phyloP scores from a whole-genome alignment of 2,329 filamentous ascomycete genomes.

The Xylaria sp. region DNA sequence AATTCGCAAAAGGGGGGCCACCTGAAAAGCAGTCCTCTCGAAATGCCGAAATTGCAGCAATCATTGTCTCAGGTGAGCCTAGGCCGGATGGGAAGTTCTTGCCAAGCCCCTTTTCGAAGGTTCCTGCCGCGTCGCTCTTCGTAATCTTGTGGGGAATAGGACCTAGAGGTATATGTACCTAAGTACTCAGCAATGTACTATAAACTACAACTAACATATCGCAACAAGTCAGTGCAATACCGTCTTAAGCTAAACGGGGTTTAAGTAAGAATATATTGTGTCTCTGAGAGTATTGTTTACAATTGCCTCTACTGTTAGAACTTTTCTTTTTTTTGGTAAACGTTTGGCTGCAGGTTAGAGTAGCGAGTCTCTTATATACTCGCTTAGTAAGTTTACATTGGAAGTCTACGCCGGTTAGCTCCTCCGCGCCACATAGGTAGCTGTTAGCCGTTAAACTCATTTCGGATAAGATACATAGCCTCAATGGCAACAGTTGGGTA shows the following conservation, averaged over 20 bases:
- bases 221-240: too few relatives aligned
- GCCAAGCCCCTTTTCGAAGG: constrained; percentile 36
- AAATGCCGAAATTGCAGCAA: constrained; percentile 47
- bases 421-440: too few relatives aligned
- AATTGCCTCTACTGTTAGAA: too few relatives aligned
- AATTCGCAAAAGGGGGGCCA: constrained; percentile 30
- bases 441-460: too few relatives aligned
- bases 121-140: constrained; percentile 22
- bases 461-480: too few relatives aligned
- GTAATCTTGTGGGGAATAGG: constrained; percentile 15
- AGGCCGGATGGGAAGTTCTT: constrained; percentile 7
- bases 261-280: background rate
- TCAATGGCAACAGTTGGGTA: too few relatives aligned
- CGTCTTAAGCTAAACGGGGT: background rate
- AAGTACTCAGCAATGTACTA: background rate
- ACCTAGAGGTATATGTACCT: background rate
- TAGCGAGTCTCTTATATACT: too few relatives aligned
- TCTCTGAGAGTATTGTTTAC: too few relatives aligned
- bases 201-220: background rate
- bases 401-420: too few relatives aligned
- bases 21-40: constrained; percentile 28
- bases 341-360: too few relatives aligned
- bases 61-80: constrained; percentile 32
- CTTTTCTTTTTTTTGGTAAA: too few relatives aligned
- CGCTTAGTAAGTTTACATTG: too few relatives aligned